Evolutionary conservation across 2,329 filamentous ascomycete species (phyloP), one percentile per base, ranked within the genome.

Genomic region (Xenoacremonium recifei): DNA sequence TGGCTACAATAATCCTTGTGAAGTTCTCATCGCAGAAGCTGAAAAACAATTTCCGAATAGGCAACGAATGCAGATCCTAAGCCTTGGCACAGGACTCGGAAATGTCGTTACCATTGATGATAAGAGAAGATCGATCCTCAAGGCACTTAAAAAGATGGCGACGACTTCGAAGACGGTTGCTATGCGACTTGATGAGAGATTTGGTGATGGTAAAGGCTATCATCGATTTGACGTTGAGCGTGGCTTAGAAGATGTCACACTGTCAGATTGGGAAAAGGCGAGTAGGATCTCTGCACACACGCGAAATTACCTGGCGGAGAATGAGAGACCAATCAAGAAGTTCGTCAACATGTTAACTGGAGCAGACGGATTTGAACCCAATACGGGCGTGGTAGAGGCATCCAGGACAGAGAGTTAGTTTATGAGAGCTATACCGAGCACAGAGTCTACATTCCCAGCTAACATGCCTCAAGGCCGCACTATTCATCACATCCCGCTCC

Each of bases 1-100:
- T 17, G 58, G 58, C 3, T 49, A 57, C 23, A 65, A 64, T 40
- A 65, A 65, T 33, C 61, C 62, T 16, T 55, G 53, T 34, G 50
- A 60, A 17, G 46, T 58, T 3, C 45, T 65, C 10, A 53, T 64
- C 9, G 38, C 51, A 2, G 61, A 62, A 34, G 62, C 62, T 7
- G 29, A 43, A 32, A 33, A 29, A 3, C 45, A 54, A 33, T 63
- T 57, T 31, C 58, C 57, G 10, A 34, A 12, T 25, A 41, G 27
- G 13, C 18, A 32, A 18, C 11, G 27, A 13, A 33, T 39, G 37
- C 19, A 23, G 3, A 18, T 39, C 27, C 37, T 39, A 13, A 39
- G 37, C 27, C 31, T 39, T 18, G 37, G 37, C 7, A 39, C 37
- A n/a, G 37, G 37, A 11, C 27, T 39, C 23, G 37, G 37, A 7